A percentile compares a stretch with the other conserved stretches of the same genome.
These are phyloP conservation scores for Oxytropis ochrocephala DNA, from an alignment of 306 rosid genomes.

Conservation along the genomic window DNA sequence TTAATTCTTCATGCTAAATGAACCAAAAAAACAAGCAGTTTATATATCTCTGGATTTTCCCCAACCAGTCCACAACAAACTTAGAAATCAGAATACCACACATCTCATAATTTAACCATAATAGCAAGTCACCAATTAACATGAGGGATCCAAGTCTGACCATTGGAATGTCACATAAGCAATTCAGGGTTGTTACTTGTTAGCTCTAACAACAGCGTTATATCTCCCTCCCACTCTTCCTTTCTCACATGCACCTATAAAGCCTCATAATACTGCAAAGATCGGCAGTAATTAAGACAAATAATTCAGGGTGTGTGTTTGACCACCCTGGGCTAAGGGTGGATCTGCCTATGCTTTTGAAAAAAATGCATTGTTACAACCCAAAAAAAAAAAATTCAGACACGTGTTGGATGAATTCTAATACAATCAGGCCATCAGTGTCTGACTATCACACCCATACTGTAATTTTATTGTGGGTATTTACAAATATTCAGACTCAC, in stretches of 20 bases:
- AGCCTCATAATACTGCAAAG: no score
- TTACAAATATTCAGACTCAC: background rate
- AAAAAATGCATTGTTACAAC: no score
- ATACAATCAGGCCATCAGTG: background rate
- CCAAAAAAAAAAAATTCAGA: no score
- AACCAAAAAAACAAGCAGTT: background rate
- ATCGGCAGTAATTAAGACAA: no score
- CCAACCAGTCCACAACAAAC: background rate
- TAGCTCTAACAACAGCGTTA: background rate
- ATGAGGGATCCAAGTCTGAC: background rate
- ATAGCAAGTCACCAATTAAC: background rate
- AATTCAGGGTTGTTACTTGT: background rate
- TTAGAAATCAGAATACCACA: background rate
- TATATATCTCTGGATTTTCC: background rate
- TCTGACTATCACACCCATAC: background rate
- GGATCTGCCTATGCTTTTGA: no score
- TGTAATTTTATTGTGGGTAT: background rate
- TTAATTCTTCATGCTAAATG: background rate
- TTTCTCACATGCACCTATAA: no score
- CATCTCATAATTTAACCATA: conserved; percentile 4
- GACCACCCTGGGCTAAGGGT: no score
- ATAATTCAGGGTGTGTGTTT: no score
- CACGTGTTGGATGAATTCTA: no score
- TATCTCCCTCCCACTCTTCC: background rate
- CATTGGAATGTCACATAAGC: background rate